Evolutionary conservation across 2,329 filamentous ascomycete species (phyloP), one percentile per base, ranked within the genome.

Genomic region (Teratosphaeriaceae sp.): DNA sequence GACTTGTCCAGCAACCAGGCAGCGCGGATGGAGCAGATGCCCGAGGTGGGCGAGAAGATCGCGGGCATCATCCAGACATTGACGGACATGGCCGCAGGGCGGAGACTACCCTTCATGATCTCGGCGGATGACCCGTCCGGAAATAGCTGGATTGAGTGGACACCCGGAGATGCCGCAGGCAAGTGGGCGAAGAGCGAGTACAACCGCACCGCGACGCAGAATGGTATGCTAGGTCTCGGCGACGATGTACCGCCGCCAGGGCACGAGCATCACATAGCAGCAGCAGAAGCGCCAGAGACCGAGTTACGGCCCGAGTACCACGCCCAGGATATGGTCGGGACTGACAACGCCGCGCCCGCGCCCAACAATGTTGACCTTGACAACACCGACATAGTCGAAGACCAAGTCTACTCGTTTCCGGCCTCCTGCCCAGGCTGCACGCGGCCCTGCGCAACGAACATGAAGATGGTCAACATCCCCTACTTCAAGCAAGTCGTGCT

Each of bases 401-500:
- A 94, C 63, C 84, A 95, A 64, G 85, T 96, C 21, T 97, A 97
- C 71, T 82, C 81, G 46, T 92, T 98, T 69, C 90, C 90, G 2
- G 84, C 89, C 5, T 85, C 81, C 45, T 98, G 92, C 65, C 92
- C 92, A 0, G 90, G 87, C 48, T 98, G 92, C 72, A 82, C 82
- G 59, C 85, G 85, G 65, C 71, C 80, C 3, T 96, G 89, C 68
- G 80, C 81, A 3, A 94, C 94, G 8, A 89, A 95, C 66, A 96
- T 96, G 88, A 95, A 96, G 73, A 94, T 95, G 83, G 88, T 97
- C 44, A 88, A 94, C 58, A 96, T 98, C 49, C 92, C 92, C 1
- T 85, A 95, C 69, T 98, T 98, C 72, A 94, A 96, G 69, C 87
- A 97, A 61, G 92, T 98, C 2, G 82, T 96, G 30, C 75, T 98